A percentile compares a stretch with the other conserved stretches of the same genome.
Conservation (phyloP, 106 monocot species). For the Agapanthus africanus region DNA sequence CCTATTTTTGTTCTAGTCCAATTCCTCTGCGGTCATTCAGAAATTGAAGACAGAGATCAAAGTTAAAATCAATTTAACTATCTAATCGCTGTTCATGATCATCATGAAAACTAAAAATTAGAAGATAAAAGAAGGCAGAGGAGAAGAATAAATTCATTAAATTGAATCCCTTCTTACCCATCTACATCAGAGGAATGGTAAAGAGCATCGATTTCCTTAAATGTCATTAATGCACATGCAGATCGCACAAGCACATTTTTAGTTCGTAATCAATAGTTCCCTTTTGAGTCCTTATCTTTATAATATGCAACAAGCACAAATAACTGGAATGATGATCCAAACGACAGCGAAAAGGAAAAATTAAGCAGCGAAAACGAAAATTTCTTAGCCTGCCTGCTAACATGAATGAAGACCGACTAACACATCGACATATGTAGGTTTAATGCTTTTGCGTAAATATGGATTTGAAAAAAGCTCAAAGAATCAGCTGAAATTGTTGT, state of each 20-base stretch:
- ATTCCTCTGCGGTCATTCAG: conserved; percentile 29
- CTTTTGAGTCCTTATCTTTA: conserved; percentile 27
- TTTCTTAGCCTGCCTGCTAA: no score
- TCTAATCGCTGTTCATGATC: background rate
- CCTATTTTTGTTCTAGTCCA: conserved; percentile 41
- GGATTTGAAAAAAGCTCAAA: no score
- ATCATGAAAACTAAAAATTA: conserved; percentile 2
- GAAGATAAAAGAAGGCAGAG: conserved; percentile 26
- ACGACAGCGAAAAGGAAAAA: no score
- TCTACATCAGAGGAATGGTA: conserved; percentile 27
- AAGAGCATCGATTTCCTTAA: conserved; percentile 17
- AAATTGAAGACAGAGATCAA: background rate
- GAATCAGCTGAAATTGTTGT: no score
- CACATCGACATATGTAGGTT: no score
- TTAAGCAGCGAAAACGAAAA: no score
- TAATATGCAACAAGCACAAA: no score
- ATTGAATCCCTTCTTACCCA: no score
- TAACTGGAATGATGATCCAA: no score
- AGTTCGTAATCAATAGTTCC: conserved; percentile 26
- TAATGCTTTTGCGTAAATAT: no score
- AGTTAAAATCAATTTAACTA: background rate
- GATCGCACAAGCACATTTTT: conserved; percentile 18
- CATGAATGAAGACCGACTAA: no score
- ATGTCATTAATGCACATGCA: conserved; percentile 8
- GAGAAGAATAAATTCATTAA: conserved; percentile 27